phyloP scores from a whole-genome alignment of 176 grass and related monocot genomes.

The Paspalum notatum region DNA sequence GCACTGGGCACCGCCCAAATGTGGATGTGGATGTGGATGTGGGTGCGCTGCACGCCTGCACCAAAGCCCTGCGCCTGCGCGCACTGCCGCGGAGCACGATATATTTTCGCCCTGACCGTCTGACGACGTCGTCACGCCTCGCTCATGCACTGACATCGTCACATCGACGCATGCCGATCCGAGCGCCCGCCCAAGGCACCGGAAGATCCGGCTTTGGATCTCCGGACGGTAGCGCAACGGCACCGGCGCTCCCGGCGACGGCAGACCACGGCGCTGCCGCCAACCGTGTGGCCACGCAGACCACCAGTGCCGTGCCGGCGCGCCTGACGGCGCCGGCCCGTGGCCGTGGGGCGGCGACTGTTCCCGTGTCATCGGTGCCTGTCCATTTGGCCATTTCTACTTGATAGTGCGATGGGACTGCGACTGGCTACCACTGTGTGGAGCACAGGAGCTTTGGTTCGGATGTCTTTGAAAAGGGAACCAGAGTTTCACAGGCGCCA shows the following conservation, averaged over 20 bases:
- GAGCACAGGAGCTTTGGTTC: neutral
- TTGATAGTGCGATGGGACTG: neutral
- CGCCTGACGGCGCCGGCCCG: neutral
- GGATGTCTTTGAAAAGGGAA: neutral
- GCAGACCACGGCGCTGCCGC: neutral
- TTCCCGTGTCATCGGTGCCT: slow-evolving; percentile 14
- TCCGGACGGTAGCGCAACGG: neutral
- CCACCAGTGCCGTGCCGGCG: neutral
- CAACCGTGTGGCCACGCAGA: neutral
- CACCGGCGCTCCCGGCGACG: neutral
- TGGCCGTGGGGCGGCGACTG: neutral
- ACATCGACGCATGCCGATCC: neutral
- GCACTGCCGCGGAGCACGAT: neutral
- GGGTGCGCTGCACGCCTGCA: neutral
- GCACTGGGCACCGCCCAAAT: neutral
- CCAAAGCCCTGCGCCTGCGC: neutral
- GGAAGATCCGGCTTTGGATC: neutral
- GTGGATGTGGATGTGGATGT: neutral
- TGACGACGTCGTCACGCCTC: neutral
- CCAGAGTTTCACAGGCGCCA: neutral
- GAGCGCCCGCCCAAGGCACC: neutral
- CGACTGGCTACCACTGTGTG: neutral
- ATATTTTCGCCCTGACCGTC: neutral
- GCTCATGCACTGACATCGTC: neutral
- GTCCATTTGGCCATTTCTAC: no score